Conservation (phyloP, 202 grass and related monocot genomes). For the Saccharum hybrid region DNA sequence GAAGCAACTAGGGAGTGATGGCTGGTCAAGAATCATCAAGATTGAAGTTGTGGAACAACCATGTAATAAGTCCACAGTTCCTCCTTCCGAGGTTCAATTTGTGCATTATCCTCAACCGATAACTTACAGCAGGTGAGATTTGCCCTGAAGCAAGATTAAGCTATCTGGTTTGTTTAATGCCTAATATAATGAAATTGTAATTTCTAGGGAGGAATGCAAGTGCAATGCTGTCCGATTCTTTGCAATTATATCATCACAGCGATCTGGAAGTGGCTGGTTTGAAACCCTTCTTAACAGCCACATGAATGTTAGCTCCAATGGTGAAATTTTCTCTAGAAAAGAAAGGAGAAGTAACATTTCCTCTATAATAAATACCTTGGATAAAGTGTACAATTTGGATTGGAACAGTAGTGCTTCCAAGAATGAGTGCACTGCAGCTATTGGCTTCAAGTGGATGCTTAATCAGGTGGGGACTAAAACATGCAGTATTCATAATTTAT, state of each 20-base stretch:
- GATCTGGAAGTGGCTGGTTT: conserved; percentile 97
- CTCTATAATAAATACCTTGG: conserved; percentile 73
- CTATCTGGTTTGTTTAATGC: conserved; percentile 38
- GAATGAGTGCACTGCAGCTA: conserved; percentile 87
- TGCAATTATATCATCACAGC: conserved; percentile 79
- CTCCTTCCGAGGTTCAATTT: conserved; percentile 56
- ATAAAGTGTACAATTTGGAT: conserved; percentile 88
- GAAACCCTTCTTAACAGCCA: conserved; percentile 95
- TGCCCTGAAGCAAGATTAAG: conserved; percentile 18
- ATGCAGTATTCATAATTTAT: not conserved
- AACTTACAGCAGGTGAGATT: conserved; percentile 67
- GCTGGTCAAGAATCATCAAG: conserved; percentile 67
- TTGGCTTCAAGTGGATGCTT: conserved; percentile 97
- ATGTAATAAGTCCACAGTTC: conserved; percentile 54
- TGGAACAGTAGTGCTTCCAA: conserved; percentile 93
- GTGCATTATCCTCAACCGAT: conserved; percentile 80
- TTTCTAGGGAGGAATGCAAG: conserved; percentile 75
- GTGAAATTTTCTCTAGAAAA: conserved; percentile 81
- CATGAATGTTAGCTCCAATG: conserved; percentile 84
- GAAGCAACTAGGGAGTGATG: conserved; percentile 72
- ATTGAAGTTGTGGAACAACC: conserved; percentile 58
- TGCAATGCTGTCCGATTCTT: conserved; percentile 78
- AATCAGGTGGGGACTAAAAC: conserved; percentile 68
- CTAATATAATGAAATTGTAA: conserved; percentile 30
- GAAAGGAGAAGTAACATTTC: conserved; percentile 86